These are phyloP conservation scores for Amanita exitialis DNA, from an alignment of 768 basidiomycete genomes.

Conservation along the genomic window DNA sequence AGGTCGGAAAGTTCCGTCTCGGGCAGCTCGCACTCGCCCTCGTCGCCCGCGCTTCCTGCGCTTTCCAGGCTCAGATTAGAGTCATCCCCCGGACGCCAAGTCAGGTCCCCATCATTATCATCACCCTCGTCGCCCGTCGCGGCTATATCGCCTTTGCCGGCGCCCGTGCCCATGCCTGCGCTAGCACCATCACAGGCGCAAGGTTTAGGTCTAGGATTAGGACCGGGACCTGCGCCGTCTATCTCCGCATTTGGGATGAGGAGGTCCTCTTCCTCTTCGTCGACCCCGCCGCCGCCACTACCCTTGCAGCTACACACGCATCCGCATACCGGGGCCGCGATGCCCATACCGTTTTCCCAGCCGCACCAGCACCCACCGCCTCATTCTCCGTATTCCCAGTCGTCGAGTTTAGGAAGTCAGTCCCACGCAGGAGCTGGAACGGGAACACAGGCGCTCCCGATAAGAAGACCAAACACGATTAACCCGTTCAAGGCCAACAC, in stretches of 20 bases:
- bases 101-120: constrained; percentile 9
- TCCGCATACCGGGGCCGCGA: no score
- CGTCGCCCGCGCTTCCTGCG: background rate
- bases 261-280: no score
- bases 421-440: background rate
- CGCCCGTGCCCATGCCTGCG: background rate
- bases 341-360: no score
- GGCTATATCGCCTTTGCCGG: background rate
- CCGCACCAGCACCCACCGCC: background rate
- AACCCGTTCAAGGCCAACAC: constrained; percentile 33
- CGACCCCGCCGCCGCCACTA: no score
- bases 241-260: no score
- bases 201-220: background rate
- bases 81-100: background rate
- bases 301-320: no score
- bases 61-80: constrained; percentile 1
- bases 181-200: background rate
- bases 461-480: constrained; percentile 1
- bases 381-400: background rate
- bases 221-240: background rate
- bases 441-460: background rate
- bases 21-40: background rate
- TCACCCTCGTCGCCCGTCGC: constrained; percentile 18
- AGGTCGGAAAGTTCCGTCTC: background rate
- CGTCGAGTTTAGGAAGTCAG: background rate